Evolutionary conservation across 495 filamentous ascomycete genomes (phyloP), one percentile per base, ranked within the genome.

Genomic region (Daldinia concentrica): DNA sequence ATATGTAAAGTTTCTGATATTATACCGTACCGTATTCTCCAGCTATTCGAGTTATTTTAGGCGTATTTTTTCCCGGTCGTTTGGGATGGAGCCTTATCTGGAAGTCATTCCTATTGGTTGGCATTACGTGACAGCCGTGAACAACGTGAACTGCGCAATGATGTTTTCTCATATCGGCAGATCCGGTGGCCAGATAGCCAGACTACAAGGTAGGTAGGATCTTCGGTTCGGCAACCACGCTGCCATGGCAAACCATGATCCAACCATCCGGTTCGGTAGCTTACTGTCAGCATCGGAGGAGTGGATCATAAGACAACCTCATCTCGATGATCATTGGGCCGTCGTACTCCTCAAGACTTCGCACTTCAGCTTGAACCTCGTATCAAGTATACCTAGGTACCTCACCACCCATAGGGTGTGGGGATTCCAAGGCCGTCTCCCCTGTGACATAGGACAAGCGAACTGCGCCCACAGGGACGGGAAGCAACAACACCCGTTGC

Each of bases 201-300:
- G 54, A 58, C 58, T 45, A 59, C n/a, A 15, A 36, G 0, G 11
- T 34, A 37, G 62, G 62, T 29, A 62, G 39, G 68, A 71, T 66
- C 58, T 62, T 71, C 62, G 58, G 66, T 58, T 22, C 48, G 32
- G 41, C 24, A 36, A 32, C 56, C 26, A 15, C 50, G 68, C 61
- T 71, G 56, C 30, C 55, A 64, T 60, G 68, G 68, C 68, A 65
- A 65, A 39, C 57, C 62, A 43, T 57, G 29, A 61, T 58, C 68
- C 62, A 65, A 71, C 51, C 62, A 66, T 32, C 36, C 36, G 57
- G 57, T 29, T 61, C 57, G 22, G 48, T 56, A 64, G 55, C 45
- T 70, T 64, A 50, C 45, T 43, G 56, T 61, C 57, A 48, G 60
- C 32, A 14, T 34, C 41, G 34, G 26, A 54, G 32, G 5, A 37